A percentile compares a stretch with the other conserved stretches of the same genome.
Conservation (phyloP, 2,329 filamentous ascomycete genomes). For the Albifimbria verrucaria region DNA sequence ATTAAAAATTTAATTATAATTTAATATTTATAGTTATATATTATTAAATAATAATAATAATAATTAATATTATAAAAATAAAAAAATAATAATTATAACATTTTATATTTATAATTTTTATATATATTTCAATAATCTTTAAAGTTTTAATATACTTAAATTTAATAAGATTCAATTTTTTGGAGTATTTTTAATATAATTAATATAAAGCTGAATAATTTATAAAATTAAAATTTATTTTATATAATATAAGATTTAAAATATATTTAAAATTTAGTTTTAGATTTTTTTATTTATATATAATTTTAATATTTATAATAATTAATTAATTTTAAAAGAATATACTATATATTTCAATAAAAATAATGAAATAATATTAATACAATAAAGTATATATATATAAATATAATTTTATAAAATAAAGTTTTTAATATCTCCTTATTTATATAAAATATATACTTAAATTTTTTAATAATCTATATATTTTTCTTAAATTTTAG, state of each 20-base stretch:
- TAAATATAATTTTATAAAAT: neutral
- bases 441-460: no score
- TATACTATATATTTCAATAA: no score
- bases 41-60: neutral
- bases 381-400: neutral
- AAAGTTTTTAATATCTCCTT: neutral
- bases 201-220: no score
- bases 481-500: no score
- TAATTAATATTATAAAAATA: slow-evolving; percentile 1
- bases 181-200: neutral
- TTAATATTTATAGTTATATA: slow-evolving; percentile 1
- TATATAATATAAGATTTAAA: no score
- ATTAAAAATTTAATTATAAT: neutral
- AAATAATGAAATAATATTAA: neutral
- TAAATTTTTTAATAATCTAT: no score
- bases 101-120: neutral
- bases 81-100: neutral
- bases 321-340: no score
- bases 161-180: neutral
- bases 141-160: neutral
- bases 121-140: neutral
- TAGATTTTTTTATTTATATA: neutral
- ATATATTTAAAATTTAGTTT: neutral
- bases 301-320: neutral
- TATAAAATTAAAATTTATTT: no score